These are phyloP conservation scores for Fremontodendron californicum DNA, from an alignment of 345 rosid genomes.

Conservation along the genomic window DNA sequence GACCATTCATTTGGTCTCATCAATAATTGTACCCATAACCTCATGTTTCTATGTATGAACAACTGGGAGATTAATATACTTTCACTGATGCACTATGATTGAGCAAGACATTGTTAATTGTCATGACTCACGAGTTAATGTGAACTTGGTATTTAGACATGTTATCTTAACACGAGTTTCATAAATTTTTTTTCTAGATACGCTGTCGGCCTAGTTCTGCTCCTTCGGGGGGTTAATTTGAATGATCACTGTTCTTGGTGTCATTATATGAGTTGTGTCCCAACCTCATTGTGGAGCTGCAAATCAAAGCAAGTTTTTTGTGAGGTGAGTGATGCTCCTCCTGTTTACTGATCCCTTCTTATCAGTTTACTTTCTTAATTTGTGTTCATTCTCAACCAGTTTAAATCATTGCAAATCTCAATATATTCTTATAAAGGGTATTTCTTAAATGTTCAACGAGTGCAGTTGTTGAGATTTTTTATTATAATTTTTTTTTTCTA, in stretches of 20 bases:
- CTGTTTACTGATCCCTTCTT: neutral
- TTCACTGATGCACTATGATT: slow-evolving; percentile 22
- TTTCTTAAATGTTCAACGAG: neutral
- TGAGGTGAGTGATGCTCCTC: slow-evolving; percentile 38
- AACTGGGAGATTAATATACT: slow-evolving; percentile 10
- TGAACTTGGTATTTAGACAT: neutral
- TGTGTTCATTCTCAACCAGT: neutral
- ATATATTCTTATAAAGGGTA: neutral
- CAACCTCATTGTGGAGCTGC: slow-evolving; percentile 85
- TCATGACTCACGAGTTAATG: slow-evolving; percentile 12
- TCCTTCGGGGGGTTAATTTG: slow-evolving; percentile 58
- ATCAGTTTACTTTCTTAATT: neutral
- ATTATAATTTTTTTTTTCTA: neutral
- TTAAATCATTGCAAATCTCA: neutral
- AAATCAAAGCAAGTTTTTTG: slow-evolving; percentile 44
- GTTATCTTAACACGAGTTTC: neutral
- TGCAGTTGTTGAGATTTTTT: neutral
- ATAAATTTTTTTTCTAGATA: slow-evolving; percentile 33
- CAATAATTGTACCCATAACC: neutral
- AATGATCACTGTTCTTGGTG: slow-evolving; percentile 86
- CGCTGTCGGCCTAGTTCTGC: slow-evolving; percentile 51
- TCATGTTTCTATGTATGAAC: neutral
- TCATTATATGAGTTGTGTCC: slow-evolving; percentile 77
- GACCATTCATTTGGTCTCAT: neutral
- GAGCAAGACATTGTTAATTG: slow-evolving; percentile 14